Evolutionary conservation across 768 basidiomycete genomes (phyloP), one percentile per base, ranked within the genome.

Genomic region (Pisolithus marmoratus): DNA sequence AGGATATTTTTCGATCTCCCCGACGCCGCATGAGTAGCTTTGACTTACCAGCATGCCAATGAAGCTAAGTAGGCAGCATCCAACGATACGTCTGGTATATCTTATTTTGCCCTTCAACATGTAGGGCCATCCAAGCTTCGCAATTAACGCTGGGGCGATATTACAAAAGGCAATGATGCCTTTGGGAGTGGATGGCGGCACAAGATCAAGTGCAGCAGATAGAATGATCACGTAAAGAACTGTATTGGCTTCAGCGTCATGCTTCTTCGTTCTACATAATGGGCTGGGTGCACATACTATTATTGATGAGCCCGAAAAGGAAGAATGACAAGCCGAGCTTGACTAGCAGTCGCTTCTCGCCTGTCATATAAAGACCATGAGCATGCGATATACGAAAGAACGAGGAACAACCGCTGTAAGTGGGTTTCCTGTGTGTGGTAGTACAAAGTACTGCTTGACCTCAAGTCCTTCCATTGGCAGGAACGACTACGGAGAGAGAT

Each of bases 151-250:
- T 0, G 95, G 94, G 12, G 87, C 80, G 50, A 99, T 96, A 67
- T 98, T 98, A 72, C 90, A 94, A 65, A 98, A 93, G 1, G 87
- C 83, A 48, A 98, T 92, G 50, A 98, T 83, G 15, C 95, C 95
- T 65, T 95, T 95, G 0, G 95, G 94, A 0, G 92, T 95, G 2
- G 86, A 80, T 2, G 90, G 84, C 8, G 93, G 89, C 2, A 96
- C 94, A 3, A 99, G 79, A 63, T 99, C 96, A 4, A 97, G 74
- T 1, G 96, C 96, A 6, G 95, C 95, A 1, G 92, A 95, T 19
- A 99, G 81, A 55, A 98, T 96, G 54, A 98, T 88, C 36, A 99
- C 95, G 70, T 98, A 96, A 51, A 95, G 75, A 5, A 96, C 93
- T 93, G 56, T 0, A 52, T 20, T 5, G 41, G 14, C 2, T 19